These are phyloP conservation scores for Vairimorpha ceranae DNA, from an alignment of 371 early-diverging fungal genomes.

Conservation along the genomic window DNA sequence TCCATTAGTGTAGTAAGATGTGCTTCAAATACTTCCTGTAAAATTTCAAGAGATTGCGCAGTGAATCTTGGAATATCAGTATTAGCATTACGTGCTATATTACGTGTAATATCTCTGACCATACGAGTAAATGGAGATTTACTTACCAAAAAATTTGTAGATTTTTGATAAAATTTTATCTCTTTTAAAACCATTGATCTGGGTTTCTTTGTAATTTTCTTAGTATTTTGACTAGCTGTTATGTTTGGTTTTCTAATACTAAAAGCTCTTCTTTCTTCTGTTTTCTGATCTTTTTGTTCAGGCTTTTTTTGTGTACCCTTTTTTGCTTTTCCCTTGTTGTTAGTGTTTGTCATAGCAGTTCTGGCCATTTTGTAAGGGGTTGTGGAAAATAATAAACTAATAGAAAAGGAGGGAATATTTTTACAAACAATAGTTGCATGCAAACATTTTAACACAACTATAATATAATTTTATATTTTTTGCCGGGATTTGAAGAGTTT, in stretches of 20 bases:
- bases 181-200: neutral
- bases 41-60: neutral
- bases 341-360: neutral
- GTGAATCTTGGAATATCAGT: neutral
- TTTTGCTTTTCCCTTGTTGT: neutral
- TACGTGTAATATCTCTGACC: neutral
- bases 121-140: neutral
- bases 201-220: neutral
- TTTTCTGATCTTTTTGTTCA: neutral
- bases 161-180: slow-evolving; percentile 1
- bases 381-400: neutral
- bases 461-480: too few relatives aligned
- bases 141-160: neutral
- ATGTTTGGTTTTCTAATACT: neutral
- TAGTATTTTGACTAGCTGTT: neutral
- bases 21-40: neutral
- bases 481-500: too few relatives aligned
- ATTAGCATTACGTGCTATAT: neutral
- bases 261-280: neutral
- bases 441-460: too few relatives aligned
- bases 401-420: neutral
- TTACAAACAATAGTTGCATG: too few relatives aligned
- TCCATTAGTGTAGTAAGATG: neutral
- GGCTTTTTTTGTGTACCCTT: neutral
- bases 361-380: neutral